Base-by-base conservation (phyloP, 2,329 filamentous ascomycete genomes). In the Penicillium sp. region DNA sequence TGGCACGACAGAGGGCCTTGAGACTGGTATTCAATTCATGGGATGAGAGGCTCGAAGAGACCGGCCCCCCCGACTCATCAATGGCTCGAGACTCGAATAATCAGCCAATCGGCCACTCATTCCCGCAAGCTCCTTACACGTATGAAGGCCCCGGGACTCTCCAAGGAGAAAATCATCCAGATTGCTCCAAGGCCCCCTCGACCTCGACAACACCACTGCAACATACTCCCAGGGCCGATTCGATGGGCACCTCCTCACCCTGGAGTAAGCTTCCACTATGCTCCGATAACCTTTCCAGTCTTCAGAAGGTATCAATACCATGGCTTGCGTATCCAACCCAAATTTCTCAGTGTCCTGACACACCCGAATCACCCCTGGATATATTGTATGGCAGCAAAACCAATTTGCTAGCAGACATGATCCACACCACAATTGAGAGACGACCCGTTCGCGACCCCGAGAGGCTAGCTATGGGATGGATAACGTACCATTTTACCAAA, bases 401-500 rank as follows among this genome's bases (percentile, higher is more conserved):
- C 36, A 69, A 69, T 33, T 34, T 45, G 13, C 54, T 69, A 9
- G 66, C 67, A 37, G 49, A 68, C n/a, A 50, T 56, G 44, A 66
- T 69, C 19, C 61, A 67, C 48, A 52, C 18, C 3, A 19, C 43
- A 11, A 39, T 64, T 8, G 58, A 61, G 23, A 43, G 53, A 18
- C 61, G 66, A 2, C 63, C 66, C 5, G 19, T 68, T 7, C 64
- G 66, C 1, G 67, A 65, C 31, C 61, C 64, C 9, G 67, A 69
- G 48, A 47, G 59, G 19, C 46, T 69, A n/a, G 58, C 59, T 3
- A 49, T 61, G 9, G 66, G 67, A 5, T 60, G 57, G 57, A 24
- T 63, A 13, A 14, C 29, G 2, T 69, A 69, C 19, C 58, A 64
- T 26, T 46, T 62, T 1, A 53, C 58, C 5, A 60, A 62, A 53